Evolutionary conservation across 805 yeast genomes (phyloP).

Genomic region (Myxozyma melibiosi): DNA sequence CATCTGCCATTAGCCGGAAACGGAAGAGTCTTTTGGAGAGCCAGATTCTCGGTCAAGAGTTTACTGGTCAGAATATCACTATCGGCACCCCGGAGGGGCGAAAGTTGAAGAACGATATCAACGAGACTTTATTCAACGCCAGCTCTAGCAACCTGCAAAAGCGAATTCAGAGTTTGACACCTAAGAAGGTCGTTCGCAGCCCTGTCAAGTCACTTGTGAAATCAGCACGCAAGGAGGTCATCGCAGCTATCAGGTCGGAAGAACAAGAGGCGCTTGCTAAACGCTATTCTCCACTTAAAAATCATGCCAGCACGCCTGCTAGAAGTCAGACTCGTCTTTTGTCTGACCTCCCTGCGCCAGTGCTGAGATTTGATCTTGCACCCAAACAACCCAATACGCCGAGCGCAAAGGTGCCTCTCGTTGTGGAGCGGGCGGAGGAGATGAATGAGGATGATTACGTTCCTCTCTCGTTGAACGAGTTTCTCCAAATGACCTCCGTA

Average conservation of each 20-base stretch:
- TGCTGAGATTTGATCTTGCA: not conserved
- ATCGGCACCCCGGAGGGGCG: conserved; percentile 30
- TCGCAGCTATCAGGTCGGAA: conserved; percentile 11
- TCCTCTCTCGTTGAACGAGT: conserved; percentile 36
- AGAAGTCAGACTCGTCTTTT: not conserved
- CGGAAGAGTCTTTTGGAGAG: conserved; percentile 24
- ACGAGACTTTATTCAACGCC: conserved; percentile 18
- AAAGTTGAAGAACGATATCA: conserved; percentile 26
- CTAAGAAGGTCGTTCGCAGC: conserved; percentile 20
- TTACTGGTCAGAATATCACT: conserved; percentile 20
- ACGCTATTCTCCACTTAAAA: conserved; percentile 30
- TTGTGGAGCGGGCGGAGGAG: not conserved
- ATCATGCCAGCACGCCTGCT: conserved; percentile 5
- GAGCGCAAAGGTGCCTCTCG: not conserved
- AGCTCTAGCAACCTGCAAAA: conserved; percentile 26
- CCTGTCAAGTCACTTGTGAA: conserved; percentile 18
- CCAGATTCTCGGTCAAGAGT: not conserved
- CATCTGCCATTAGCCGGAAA: conserved; percentile 3
- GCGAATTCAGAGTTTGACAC: conserved; percentile 30
- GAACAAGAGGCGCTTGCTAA: conserved; percentile 27
- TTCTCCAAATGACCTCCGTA: conserved; percentile 37
- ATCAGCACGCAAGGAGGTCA: conserved; percentile 8
- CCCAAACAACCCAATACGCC: not conserved
- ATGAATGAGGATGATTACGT: conserved; percentile 3
- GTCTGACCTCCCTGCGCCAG: conserved; percentile 16